Percentiles rank a stretch among this genome's conserved stretches.
phyloP scores from a whole-genome alignment of 352 stramenopile genomes.

The Phytophthora pinifolia region DNA sequence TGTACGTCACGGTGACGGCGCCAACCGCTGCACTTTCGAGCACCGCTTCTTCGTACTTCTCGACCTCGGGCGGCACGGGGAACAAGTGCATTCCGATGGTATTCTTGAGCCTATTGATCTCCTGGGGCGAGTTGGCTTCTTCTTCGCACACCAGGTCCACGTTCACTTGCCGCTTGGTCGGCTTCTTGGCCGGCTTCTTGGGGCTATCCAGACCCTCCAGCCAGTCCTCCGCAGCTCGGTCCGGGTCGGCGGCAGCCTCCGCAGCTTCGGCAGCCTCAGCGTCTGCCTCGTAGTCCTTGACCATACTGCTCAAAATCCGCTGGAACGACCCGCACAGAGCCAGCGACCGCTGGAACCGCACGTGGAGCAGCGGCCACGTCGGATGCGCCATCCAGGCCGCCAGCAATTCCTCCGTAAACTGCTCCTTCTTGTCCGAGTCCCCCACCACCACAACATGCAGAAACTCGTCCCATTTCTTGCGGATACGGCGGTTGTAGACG shows the following conservation, averaged over 20 bases:
- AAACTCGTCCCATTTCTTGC: conserved; percentile 75
- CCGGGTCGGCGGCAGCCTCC: conserved; percentile 17
- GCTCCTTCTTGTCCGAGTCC: conserved; percentile 53
- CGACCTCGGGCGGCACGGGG: conserved; percentile 50
- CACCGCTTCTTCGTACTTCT: conserved; percentile 53
- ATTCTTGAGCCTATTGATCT: conserved; percentile 62
- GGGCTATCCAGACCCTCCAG: conserved; percentile 24
- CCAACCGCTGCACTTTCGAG: conserved; percentile 59
- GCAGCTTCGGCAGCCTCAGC: conserved; percentile 24
- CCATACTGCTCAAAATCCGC: conserved; percentile 45
- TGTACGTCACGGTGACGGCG: conserved; percentile 62
- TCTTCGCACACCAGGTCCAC: conserved; percentile 61
- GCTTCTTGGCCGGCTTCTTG: conserved; percentile 21
- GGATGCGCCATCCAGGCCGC: conserved; percentile 58
- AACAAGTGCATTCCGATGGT: conserved; percentile 69
- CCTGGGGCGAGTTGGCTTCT: conserved; percentile 35
- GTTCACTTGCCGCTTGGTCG: conserved; percentile 34
- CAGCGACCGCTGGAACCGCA: conserved; percentile 56
- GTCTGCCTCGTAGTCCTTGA: conserved; percentile 32
- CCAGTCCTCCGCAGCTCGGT: conserved; percentile 26
- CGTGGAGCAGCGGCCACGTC: conserved; percentile 59
- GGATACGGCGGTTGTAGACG: conserved; percentile 56
- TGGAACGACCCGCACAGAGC: conserved; percentile 53
- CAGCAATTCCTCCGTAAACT: conserved; percentile 69
- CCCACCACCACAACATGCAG: conserved; percentile 62